These are phyloP conservation scores for Wickerhamomyces pijperi DNA, from an alignment of 805 yeast species.

Conservation along the genomic window DNA sequence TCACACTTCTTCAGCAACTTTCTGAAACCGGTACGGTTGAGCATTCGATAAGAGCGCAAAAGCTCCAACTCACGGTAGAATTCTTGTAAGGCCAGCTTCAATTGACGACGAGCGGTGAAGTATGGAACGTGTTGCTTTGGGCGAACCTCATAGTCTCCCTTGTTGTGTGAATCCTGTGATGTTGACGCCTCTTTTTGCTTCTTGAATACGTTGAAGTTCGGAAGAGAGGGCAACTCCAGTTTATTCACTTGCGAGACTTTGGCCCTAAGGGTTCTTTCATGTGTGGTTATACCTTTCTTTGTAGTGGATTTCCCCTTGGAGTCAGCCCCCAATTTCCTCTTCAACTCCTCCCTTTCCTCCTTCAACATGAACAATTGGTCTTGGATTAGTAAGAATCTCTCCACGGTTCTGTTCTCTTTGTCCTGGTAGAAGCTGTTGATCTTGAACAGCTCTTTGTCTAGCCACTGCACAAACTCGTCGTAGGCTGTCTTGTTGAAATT, in stretches of 20 bases:
- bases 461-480: constrained; percentile 51
- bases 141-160: constrained; percentile 34
- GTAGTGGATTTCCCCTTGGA: constrained; percentile 3
- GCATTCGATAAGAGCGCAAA: constrained; percentile 54
- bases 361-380: constrained; percentile 57
- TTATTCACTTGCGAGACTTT: constrained; percentile 17
- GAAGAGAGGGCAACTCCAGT: constrained; percentile 32
- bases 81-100: constrained; percentile 60
- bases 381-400: constrained; percentile 49
- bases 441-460: constrained; percentile 47
- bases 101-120: constrained; percentile 51
- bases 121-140: constrained; percentile 36
- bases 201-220: constrained; percentile 18
- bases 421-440: constrained; percentile 51
- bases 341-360: constrained; percentile 32
- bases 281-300: constrained; percentile 13
- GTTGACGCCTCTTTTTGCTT: constrained; percentile 7
- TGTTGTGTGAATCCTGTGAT: constrained; percentile 19
- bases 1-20: constrained; percentile 88
- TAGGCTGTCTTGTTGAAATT: constrained; percentile 25
- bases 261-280: constrained; percentile 5
- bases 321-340: constrained; percentile 6
- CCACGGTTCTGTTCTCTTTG: constrained; percentile 49
- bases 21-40: constrained; percentile 82
- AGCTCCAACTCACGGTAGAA: constrained; percentile 65